Percentiles rank a stretch among this genome's conserved stretches.
Evolutionary conservation across 345 rosid species (phyloP).

Genomic region (Dimocarpus longan): DNA sequence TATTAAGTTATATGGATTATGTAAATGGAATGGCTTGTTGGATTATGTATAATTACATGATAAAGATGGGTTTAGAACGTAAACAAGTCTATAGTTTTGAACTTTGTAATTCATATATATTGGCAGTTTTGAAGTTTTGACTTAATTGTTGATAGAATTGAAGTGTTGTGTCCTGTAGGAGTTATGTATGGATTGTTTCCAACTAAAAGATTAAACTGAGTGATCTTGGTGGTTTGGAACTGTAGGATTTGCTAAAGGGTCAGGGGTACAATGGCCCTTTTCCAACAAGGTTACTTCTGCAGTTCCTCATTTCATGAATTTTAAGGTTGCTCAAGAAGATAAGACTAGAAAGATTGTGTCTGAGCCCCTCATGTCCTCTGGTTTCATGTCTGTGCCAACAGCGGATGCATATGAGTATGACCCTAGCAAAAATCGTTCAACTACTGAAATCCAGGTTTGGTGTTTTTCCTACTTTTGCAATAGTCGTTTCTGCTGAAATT

Average conservation of each 20-base stretch:
- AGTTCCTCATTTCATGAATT: conserved; percentile 43
- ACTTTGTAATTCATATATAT: no score
- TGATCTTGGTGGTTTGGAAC: not conserved
- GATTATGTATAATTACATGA: no score
- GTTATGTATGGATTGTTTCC: not conserved
- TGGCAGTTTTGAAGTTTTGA: not conserved
- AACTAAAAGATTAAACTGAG: conserved; percentile 5
- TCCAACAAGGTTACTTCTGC: conserved; percentile 40
- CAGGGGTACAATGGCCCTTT: conserved; percentile 58
- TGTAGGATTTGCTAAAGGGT: conserved; percentile 41
- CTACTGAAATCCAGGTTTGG: conserved; percentile 42
- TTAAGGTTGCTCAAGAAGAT: conserved; percentile 49
- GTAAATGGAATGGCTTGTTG: not conserved
- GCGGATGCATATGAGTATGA: conserved; percentile 32
- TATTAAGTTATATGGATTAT: conserved; percentile 1
- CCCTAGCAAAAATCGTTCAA: conserved; percentile 13
- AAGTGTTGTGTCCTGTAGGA: not conserved
- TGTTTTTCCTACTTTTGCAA: no score
- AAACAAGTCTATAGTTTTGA: no score
- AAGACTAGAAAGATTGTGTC: conserved; percentile 34
- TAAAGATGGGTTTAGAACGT: no score
- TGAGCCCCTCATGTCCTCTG: conserved; percentile 33
- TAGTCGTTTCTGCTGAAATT: conserved; percentile 30
- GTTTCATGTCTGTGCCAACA: conserved; percentile 34
- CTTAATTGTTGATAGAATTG: not conserved